These are phyloP conservation scores for Ophiostoma ulmi DNA, from an alignment of 2,329 filamentous ascomycete genomes.

Conservation along the genomic window DNA sequence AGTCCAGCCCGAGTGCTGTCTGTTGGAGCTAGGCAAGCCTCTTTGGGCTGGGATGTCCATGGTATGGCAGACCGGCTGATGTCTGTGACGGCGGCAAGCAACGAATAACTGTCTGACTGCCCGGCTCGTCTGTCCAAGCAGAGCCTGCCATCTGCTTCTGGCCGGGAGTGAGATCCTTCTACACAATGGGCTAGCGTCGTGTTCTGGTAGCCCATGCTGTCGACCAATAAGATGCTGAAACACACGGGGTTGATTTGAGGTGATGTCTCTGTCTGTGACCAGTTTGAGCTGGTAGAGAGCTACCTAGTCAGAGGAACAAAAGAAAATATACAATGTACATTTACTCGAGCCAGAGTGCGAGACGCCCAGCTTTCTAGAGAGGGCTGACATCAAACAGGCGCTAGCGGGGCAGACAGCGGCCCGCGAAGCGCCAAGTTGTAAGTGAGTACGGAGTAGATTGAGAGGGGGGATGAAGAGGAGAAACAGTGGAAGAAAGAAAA, in stretches of 20 bases:
- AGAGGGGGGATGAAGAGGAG: background rate
- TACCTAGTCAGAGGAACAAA: too few relatives aligned
- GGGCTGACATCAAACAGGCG: constrained; percentile 2
- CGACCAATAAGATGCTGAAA: constrained; percentile 20
- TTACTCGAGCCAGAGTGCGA: background rate
- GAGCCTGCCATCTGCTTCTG: background rate
- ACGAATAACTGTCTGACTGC: constrained; percentile 17
- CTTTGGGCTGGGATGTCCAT: background rate
- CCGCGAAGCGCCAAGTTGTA: constrained; percentile 6
- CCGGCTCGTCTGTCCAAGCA: too few relatives aligned
- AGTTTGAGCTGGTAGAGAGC: background rate
- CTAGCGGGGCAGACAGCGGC: constrained; percentile 2
- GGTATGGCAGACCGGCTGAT: background rate
- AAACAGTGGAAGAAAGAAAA: background rate
- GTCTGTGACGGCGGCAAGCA: constrained; percentile 22
- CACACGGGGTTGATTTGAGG: background rate
- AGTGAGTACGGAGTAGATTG: background rate
- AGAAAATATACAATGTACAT: background rate
- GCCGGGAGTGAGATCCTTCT: constrained; percentile 10
- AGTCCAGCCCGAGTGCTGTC: background rate
- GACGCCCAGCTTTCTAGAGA: background rate
- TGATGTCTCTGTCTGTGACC: constrained; percentile 2
- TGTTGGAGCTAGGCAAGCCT: background rate
- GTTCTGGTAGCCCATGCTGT: background rate
- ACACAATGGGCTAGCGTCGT: constrained; percentile 19